phyloP scores from a whole-genome alignment of 805 yeast genomes.

The Metschnikowia shivogae region DNA sequence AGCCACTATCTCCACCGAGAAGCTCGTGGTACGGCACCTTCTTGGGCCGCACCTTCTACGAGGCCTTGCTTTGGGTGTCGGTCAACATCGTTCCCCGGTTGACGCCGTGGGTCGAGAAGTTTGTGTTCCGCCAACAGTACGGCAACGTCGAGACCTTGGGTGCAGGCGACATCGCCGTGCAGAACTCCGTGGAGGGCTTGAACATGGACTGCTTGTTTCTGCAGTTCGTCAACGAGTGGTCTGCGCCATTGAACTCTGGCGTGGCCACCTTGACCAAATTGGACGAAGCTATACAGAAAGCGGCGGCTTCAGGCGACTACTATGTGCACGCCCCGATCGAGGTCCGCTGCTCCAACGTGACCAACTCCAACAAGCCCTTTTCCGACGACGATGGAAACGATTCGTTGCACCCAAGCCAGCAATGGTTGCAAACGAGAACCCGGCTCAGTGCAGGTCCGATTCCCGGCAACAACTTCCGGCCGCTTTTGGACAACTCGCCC shows the following conservation, averaged over 20 bases:
- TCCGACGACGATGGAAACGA: slow-evolving; percentile 31
- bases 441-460: slow-evolving; percentile 68
- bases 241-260: slow-evolving; percentile 81
- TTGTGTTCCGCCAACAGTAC: slow-evolving; percentile 81
- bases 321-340: slow-evolving; percentile 95
- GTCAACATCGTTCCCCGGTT: slow-evolving; percentile 67
- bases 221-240: slow-evolving; percentile 96
- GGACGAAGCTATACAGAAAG: slow-evolving; percentile 55
- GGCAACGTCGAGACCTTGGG: slow-evolving; percentile 68
- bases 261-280: slow-evolving; percentile 64
- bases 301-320: slow-evolving; percentile 56
- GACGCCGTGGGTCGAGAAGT: slow-evolving; percentile 81
- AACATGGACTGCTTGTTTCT: slow-evolving; percentile 94
- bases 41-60: slow-evolving; percentile 76
- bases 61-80: slow-evolving; percentile 72
- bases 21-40: slow-evolving; percentile 82
- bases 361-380: slow-evolving; percentile 41
- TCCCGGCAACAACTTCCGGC: slow-evolving; percentile 78
- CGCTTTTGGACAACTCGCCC: slow-evolving; percentile 80
- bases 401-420: slow-evolving; percentile 39
- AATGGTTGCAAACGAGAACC: slow-evolving; percentile 51
- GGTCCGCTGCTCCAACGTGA: slow-evolving; percentile 87
- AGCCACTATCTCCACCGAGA: slow-evolving; percentile 59
- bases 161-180: slow-evolving; percentile 62
- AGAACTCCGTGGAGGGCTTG: slow-evolving; percentile 78